Evolutionary conservation across 306 rosid species (phyloP).

Genomic region (Lathyrus oleraceus): DNA sequence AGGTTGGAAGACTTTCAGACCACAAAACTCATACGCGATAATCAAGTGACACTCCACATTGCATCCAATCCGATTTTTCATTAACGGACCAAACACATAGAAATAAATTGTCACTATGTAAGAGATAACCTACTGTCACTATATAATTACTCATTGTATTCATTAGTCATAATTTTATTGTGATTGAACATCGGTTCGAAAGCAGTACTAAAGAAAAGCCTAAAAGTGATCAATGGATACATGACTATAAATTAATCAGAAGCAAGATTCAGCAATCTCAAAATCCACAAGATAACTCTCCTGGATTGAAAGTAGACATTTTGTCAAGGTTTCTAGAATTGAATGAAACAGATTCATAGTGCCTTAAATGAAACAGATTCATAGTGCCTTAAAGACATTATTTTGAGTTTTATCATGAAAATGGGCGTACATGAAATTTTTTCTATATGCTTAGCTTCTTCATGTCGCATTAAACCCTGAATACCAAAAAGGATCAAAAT

Average conservation of each 20-base stretch:
- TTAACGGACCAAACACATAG: too few relatives aligned
- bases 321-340: slow-evolving; percentile 56
- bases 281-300: slow-evolving; percentile 36
- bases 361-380: slow-evolving; percentile 47
- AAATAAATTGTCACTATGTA: too few relatives aligned
- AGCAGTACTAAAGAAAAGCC: slow-evolving; percentile 39
- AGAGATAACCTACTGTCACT: too few relatives aligned
- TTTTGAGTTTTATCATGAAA: slow-evolving; percentile 43
- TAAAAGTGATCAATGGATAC: slow-evolving; percentile 33
- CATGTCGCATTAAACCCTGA: slow-evolving; percentile 30
- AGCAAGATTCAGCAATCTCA: slow-evolving; percentile 41
- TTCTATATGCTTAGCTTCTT: neutral
- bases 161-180: too few relatives aligned
- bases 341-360: slow-evolving; percentile 44
- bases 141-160: too few relatives aligned
- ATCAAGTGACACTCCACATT: too few relatives aligned
- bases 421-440: neutral
- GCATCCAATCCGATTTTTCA: too few relatives aligned
- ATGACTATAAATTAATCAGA: slow-evolving; percentile 31
- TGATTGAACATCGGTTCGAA: slow-evolving; percentile 62
- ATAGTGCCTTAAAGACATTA: slow-evolving; percentile 48
- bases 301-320: slow-evolving; percentile 42
- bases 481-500: slow-evolving; percentile 84
- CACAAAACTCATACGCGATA: too few relatives aligned
- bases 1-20: too few relatives aligned